Conservation (phyloP, 2,329 filamentous ascomycete genomes). For the Neonectria hederae region DNA sequence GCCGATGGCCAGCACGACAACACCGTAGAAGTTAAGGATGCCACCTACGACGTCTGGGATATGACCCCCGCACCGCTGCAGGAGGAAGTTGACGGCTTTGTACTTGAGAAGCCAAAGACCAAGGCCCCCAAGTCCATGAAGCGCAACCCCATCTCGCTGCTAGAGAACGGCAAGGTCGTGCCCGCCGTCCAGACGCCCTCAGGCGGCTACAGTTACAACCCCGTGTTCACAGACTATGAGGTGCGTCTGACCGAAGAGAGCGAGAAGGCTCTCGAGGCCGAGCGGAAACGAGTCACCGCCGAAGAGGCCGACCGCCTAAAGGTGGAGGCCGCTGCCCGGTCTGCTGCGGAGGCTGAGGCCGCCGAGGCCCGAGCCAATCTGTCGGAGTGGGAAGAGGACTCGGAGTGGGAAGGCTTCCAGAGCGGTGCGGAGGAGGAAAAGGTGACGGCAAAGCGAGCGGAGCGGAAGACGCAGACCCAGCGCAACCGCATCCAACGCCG, state of each 20-base stretch:
- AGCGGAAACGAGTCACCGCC: conserved; percentile 76
- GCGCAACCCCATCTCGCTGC: conserved; percentile 80
- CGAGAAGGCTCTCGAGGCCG: conserved; percentile 79
- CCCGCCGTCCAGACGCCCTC: conserved; percentile 82
- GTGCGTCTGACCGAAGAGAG: conserved; percentile 78
- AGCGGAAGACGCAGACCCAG: conserved; percentile 86
- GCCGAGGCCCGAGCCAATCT: conserved; percentile 72
- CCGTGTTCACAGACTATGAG: conserved; percentile 86
- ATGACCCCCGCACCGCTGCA: conserved; percentile 54
- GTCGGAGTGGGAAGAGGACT: conserved; percentile 84
- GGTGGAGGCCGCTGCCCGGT: conserved; percentile 73
- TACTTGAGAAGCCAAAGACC: conserved; percentile 71
- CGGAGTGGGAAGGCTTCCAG: conserved; percentile 89
- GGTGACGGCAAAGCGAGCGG: conserved; percentile 72
- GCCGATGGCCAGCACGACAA: conserved; percentile 76
- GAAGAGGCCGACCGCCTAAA: conserved; percentile 73
- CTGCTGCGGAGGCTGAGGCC: conserved; percentile 78
- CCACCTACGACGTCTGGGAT: conserved; percentile 83
- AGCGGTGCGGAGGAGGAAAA: conserved; percentile 79
- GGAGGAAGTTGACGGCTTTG: conserved; percentile 59
- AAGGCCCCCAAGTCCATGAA: conserved; percentile 80
- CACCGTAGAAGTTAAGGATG: conserved; percentile 66
- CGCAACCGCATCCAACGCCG: conserved; percentile 88
- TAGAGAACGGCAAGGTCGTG: conserved; percentile 81
- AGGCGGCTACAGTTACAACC: conserved; percentile 92